Percentiles rank a stretch among this genome's conserved stretches.
Evolutionary conservation across 352 stramenopile genomes (phyloP).

Genomic region (Thalassiosira livingstoniorum): DNA sequence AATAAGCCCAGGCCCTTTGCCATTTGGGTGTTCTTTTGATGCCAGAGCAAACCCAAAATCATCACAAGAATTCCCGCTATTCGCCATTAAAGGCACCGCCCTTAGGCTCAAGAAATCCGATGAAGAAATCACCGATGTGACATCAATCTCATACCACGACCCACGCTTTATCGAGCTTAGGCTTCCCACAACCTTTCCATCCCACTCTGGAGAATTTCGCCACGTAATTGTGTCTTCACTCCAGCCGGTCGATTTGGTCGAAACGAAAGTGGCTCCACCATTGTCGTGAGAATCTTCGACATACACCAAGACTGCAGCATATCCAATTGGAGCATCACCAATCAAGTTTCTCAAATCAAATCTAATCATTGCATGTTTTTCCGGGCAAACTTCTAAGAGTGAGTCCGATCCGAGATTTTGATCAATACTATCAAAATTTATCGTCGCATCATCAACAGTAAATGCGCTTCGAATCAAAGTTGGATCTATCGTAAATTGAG

Average conservation of each 20-base stretch:
- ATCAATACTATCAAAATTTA: constrained; percentile 4
- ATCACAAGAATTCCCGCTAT: constrained; percentile 12
- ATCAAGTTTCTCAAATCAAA: constrained; percentile 14
- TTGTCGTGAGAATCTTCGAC: constrained; percentile 14
- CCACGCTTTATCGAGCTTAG: constrained; percentile 20
- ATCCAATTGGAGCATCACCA: neutral
- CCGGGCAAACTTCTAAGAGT: constrained; percentile 23
- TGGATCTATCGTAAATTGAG: constrained; percentile 7
- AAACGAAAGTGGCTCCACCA: constrained; percentile 28
- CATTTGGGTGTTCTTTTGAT: constrained; percentile 20
- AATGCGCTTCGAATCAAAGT: neutral
- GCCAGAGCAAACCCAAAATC: constrained; percentile 13
- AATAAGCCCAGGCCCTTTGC: constrained; percentile 18
- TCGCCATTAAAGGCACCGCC: constrained; percentile 9
- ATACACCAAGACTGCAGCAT: constrained; percentile 30
- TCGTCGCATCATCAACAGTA: constrained; percentile 27
- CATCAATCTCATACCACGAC: constrained; percentile 39
- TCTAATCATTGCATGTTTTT: constrained; percentile 24
- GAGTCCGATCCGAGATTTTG: constrained; percentile 17
- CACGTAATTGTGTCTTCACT: constrained; percentile 18
- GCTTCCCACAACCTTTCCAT: constrained; percentile 33
- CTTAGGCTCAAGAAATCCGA: constrained; percentile 31
- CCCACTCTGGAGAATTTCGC: constrained; percentile 30
- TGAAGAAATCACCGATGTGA: constrained; percentile 15
- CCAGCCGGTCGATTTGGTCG: constrained; percentile 7